These are phyloP conservation scores for Penicillium subrubescens DNA, from an alignment of 495 filamentous ascomycete species.

Conservation along the genomic window DNA sequence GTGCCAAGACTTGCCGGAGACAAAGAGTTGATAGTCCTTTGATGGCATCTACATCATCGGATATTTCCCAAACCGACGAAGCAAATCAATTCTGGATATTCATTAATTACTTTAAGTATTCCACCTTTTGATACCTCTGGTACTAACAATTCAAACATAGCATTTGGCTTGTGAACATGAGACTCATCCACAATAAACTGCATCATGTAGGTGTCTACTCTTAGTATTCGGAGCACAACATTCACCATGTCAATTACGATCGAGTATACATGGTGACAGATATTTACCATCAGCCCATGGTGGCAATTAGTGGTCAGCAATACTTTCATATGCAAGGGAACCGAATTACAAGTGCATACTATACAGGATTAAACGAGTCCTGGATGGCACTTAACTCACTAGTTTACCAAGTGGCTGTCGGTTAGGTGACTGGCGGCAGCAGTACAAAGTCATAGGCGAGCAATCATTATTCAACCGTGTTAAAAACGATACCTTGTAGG, in stretches of 20 bases:
- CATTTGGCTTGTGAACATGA: too few species aligned
- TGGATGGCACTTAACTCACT: background rate
- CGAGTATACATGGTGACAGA: background rate
- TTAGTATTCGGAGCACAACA: too few species aligned
- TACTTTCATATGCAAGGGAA: background rate
- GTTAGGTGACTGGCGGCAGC: background rate
- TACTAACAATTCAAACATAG: too few species aligned
- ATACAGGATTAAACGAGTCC: too few species aligned
- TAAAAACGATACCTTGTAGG: conserved; percentile 17
- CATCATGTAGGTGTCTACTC: too few species aligned
- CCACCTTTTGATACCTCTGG: too few species aligned
- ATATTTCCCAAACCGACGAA: background rate
- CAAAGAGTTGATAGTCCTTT: background rate
- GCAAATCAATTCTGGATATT: too few species aligned
- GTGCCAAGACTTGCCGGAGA: conserved; percentile 20
- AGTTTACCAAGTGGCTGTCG: background rate
- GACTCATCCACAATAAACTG: too few species aligned
- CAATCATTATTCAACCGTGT: background rate
- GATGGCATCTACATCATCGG: background rate
- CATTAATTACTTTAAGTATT: too few species aligned
- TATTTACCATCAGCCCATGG: too few species aligned
- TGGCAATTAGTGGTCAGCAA: too few species aligned
- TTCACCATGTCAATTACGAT: background rate
- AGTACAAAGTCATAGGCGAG: background rate
- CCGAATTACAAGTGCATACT: background rate